Percentiles rank a stretch among this genome's conserved stretches.
Evolutionary conservation across 768 basidiomycete genomes (phyloP).

Genomic region (Collybiopsis luxurians): DNA sequence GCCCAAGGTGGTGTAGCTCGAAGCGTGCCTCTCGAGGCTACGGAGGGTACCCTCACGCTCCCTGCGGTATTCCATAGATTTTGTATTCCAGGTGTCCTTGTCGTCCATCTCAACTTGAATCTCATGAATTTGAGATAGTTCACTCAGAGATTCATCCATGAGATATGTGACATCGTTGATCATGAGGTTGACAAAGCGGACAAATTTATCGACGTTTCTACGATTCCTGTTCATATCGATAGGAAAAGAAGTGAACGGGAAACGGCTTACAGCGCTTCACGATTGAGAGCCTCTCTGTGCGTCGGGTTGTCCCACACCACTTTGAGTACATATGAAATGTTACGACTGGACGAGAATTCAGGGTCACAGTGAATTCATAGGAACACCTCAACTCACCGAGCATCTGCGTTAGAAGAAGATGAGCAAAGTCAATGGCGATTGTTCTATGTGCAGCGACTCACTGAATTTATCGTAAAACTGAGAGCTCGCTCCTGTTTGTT

Average conservation of each 20-base stretch:
- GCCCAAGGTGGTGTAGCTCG: constrained; percentile 83
- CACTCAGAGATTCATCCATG: constrained; percentile 92
- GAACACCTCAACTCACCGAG: constrained; percentile 36
- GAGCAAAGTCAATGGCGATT: constrained; percentile 6
- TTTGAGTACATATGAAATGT: constrained; percentile 85
- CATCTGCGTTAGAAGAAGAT: constrained; percentile 35
- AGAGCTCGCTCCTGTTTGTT: constrained; percentile 94
- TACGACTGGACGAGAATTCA: constrained; percentile 52
- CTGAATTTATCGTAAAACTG: constrained; percentile 99
- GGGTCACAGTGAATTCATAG: not conserved
- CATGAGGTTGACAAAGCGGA: constrained; percentile 95
- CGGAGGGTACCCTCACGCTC: constrained; percentile 81
- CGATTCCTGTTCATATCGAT: not conserved
- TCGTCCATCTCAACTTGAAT: constrained; percentile 87
- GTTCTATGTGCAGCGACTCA: constrained; percentile 35
- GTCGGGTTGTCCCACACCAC: constrained; percentile 88
- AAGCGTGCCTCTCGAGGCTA: constrained; percentile 79
- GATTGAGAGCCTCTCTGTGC: constrained; percentile 83
- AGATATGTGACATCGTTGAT: constrained; percentile 99
- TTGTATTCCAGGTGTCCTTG: constrained; percentile 62
- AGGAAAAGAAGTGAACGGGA: not conserved
- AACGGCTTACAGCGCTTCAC: constrained; percentile 68
- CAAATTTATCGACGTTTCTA: constrained; percentile 90
- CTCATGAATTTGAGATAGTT: constrained; percentile 83
- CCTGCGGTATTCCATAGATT: constrained; percentile 68